phyloP scores from a whole-genome alignment of 177 flowering plant genomes.

The Tripterygium wilfordii region DNA sequence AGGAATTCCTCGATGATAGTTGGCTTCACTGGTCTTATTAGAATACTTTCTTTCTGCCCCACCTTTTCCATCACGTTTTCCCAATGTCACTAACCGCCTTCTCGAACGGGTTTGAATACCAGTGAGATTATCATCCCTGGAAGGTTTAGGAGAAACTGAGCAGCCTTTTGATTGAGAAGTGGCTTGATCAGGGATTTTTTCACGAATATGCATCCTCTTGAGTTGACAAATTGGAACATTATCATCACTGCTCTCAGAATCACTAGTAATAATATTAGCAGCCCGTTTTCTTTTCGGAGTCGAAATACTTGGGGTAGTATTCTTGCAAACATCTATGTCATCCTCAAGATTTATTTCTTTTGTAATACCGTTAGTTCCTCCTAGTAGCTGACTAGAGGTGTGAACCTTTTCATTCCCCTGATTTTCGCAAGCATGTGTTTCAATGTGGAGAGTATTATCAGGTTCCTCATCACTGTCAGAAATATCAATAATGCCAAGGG shows the following conservation, averaged over 20 bases:
- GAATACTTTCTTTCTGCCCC: constrained; percentile 6
- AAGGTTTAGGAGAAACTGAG: neutral
- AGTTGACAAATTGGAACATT: constrained; percentile 29
- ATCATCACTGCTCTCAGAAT: constrained; percentile 44
- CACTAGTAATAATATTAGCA: constrained; percentile 35
- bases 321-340: constrained; percentile 12
- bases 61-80: constrained; percentile 15
- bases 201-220: constrained; percentile 16
- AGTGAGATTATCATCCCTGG: constrained; percentile 16
- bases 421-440: neutral
- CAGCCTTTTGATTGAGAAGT: constrained; percentile 11
- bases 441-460: constrained; percentile 5
- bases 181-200: constrained; percentile 5
- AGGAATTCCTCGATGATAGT: constrained; percentile 7
- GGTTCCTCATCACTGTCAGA: constrained; percentile 48
- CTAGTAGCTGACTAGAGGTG: constrained; percentile 3
- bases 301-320: constrained; percentile 6
- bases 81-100: constrained; percentile 20
- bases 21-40: neutral
- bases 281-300: constrained; percentile 41
- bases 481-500: constrained; percentile 24
- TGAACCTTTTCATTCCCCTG: neutral
- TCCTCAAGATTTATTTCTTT: constrained; percentile 11
- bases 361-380: constrained; percentile 4
- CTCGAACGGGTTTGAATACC: constrained; percentile 17